Evolutionary conservation across 305 asterid genomes (phyloP).

Genomic region (Striga hermonthica): DNA sequence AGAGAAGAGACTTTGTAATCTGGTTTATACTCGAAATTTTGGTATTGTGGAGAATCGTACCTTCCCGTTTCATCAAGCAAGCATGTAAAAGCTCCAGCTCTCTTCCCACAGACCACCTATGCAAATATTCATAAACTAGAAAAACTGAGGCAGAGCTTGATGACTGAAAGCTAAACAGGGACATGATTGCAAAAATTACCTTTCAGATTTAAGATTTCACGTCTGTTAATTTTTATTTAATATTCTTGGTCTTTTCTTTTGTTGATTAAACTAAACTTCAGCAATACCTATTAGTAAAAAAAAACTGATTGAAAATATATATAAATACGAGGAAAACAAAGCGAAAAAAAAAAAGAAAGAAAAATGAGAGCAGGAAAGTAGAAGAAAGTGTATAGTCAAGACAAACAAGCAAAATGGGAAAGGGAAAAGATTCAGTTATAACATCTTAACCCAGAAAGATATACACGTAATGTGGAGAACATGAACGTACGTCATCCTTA

Average conservation of each 20-base stretch:
- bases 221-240: no score
- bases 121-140: conserved; percentile 16
- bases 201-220: no score
- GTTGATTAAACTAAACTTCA: no score
- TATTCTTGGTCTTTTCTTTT: no score
- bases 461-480: neutral
- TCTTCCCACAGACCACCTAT: conserved; percentile 88
- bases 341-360: no score
- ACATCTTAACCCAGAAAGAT: conserved; percentile 3
- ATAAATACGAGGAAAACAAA: no score
- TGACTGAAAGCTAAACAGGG: no score
- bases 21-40: conserved; percentile 55
- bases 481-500: conserved; percentile 75
- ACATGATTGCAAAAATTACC: no score
- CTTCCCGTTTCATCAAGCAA: conserved; percentile 91
- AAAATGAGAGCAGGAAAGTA: neutral
- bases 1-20: conserved; percentile 86
- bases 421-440: neutral
- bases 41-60: conserved; percentile 63
- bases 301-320: no score
- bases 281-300: no score
- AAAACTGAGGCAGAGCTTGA: neutral
- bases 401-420: conserved; percentile 6
- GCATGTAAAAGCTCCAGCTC: conserved; percentile 81
- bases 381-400: neutral